phyloP scores from a whole-genome alignment of 2,329 filamentous ascomycete genomes.

The Gaeumannomyces tritici region DNA sequence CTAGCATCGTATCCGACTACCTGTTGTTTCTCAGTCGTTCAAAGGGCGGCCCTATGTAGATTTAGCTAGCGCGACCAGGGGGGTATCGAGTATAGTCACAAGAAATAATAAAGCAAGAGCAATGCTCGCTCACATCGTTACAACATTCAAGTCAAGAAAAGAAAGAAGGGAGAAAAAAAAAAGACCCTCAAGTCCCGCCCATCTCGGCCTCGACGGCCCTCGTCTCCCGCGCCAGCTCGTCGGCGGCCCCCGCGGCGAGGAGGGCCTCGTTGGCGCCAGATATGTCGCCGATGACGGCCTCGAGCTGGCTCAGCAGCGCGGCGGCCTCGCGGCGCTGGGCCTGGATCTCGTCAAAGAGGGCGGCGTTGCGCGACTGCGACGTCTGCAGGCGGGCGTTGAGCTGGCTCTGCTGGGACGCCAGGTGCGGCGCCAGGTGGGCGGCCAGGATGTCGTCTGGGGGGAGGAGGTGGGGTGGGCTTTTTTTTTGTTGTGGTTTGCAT shows the following conservation, averaged over 20 bases:
- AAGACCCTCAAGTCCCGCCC: conserved; percentile 7
- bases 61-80: too few relatives aligned
- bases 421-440: conserved; percentile 45
- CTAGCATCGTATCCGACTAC: too few relatives aligned
- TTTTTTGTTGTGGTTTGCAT: neutral
- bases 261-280: conserved; percentile 37
- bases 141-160: neutral
- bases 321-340: conserved; percentile 47
- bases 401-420: conserved; percentile 41
- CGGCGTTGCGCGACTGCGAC: conserved; percentile 45
- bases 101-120: neutral
- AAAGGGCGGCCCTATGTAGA: too few relatives aligned
- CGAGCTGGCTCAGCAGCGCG: conserved; percentile 36
- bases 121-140: neutral
- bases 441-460: conserved; percentile 40
- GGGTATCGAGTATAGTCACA: too few relatives aligned
- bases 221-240: conserved; percentile 40
- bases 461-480: conserved; percentile 38
- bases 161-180: neutral
- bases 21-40: too few relatives aligned
- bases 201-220: conserved; percentile 33
- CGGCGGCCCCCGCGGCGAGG: conserved; percentile 32
- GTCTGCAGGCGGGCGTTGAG: conserved; percentile 49
- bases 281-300: conserved; percentile 43
- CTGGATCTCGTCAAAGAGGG: conserved; percentile 38